Percentiles rank a stretch among this genome's conserved stretches.
phyloP scores from a whole-genome alignment of 2,329 filamentous ascomycete genomes.

The Epichloe scottii region DNA sequence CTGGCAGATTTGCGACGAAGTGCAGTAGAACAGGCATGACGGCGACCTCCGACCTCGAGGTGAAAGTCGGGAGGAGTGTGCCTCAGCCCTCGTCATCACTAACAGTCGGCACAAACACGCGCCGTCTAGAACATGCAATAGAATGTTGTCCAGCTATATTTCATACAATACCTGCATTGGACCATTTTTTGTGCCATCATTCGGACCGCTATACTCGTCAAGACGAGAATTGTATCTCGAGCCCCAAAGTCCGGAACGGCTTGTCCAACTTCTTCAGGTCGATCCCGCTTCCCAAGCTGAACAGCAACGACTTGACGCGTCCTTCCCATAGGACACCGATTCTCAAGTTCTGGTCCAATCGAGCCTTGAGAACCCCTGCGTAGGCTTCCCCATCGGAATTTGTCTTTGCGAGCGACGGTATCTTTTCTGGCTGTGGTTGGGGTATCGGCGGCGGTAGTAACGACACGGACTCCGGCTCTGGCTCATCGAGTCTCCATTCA shows the following conservation, averaged over 20 bases:
- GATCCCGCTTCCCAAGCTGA: constrained; percentile 78
- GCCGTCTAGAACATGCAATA: too few relatives aligned
- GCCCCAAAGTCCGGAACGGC: constrained; percentile 61
- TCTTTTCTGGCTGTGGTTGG: neutral
- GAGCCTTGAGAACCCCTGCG: constrained; percentile 78
- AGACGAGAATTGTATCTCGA: constrained; percentile 75
- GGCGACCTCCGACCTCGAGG: too few relatives aligned
- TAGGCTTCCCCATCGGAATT: constrained; percentile 48
- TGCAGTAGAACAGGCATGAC: too few relatives aligned
- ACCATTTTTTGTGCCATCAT: too few relatives aligned
- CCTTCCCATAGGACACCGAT: constrained; percentile 89
- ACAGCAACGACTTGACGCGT: constrained; percentile 79
- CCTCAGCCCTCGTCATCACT: too few relatives aligned
- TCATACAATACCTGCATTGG: too few relatives aligned
- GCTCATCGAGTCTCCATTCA: constrained; percentile 33
- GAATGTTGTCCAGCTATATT: too few relatives aligned
- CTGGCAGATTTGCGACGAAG: too few relatives aligned
- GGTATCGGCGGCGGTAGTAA: neutral
- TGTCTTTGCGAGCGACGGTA: constrained; percentile 8
- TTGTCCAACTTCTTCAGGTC: constrained; percentile 66
- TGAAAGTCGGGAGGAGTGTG: too few relatives aligned
- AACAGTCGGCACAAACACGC: too few relatives aligned
- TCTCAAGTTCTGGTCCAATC: constrained; percentile 77
- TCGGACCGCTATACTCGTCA: constrained; percentile 25
- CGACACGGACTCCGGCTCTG: constrained; percentile 14